Conservation (phyloP, 345 rosid genomes). For the Arabidopsis arenosa region DNA sequence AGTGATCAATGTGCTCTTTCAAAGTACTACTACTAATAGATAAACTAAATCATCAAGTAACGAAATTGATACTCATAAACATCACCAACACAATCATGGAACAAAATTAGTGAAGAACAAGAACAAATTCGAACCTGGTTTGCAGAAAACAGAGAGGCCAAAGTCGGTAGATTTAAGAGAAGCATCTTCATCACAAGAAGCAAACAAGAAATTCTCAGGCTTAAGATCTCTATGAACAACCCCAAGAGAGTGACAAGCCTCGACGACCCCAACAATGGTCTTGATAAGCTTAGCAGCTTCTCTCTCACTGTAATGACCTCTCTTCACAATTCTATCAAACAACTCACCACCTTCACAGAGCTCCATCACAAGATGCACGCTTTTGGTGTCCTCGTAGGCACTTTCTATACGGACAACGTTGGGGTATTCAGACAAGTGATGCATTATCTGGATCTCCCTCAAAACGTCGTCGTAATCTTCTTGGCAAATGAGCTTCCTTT, state of each 20-base stretch:
- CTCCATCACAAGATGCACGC: slow-evolving; percentile 84
- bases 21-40: background rate
- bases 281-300: slow-evolving; percentile 77
- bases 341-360: slow-evolving; percentile 80
- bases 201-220: slow-evolving; percentile 81
- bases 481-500: slow-evolving; percentile 68
- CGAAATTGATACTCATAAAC: background rate
- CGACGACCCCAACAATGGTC: slow-evolving; percentile 82
- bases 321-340: slow-evolving; percentile 72
- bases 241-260: slow-evolving; percentile 78
- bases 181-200: slow-evolving; percentile 67
- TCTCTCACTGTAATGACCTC: slow-evolving; percentile 75
- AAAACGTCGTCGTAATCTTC: slow-evolving; percentile 81
- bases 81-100: slow-evolving; percentile 5
- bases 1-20: background rate
- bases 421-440: slow-evolving; percentile 70
- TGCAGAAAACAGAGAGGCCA: slow-evolving; percentile 78
- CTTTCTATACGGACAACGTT: slow-evolving; percentile 67
- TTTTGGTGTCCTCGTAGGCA: slow-evolving; percentile 56
- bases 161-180: slow-evolving; percentile 81
- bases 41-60: background rate
- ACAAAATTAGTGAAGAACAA: background rate
- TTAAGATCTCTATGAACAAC: slow-evolving; percentile 81
- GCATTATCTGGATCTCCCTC: slow-evolving; percentile 94
- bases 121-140: slow-evolving; percentile 57